A percentile compares a stretch with the other conserved stretches of the same genome.
phyloP scores from a whole-genome alignment of 2,329 filamentous ascomycete species.

The Arthroderma sp. region DNA sequence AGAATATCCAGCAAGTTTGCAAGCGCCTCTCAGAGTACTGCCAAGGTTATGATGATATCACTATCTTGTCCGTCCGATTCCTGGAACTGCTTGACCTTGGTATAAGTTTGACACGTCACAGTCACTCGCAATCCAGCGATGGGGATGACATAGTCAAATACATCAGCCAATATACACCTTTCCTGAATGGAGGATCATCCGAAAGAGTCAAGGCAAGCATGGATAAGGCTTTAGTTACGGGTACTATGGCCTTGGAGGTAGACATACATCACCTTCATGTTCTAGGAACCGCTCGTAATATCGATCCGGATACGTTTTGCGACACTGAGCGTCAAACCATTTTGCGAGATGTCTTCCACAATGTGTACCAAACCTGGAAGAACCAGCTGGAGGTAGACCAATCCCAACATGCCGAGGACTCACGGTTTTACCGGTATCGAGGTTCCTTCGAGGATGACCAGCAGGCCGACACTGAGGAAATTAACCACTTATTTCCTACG shows the following conservation, averaged over 20 bases:
- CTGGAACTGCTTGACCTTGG: conserved; percentile 68
- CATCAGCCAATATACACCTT: conserved; percentile 26
- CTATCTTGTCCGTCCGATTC: conserved; percentile 62
- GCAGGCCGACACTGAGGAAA: conserved; percentile 58
- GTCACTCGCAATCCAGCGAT: conserved; percentile 9
- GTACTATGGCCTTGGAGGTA: conserved; percentile 16
- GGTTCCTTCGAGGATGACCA: conserved; percentile 67
- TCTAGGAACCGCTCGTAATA: conserved; percentile 22
- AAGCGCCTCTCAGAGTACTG: conserved; percentile 57
- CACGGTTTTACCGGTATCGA: conserved; percentile 70
- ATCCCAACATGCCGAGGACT: conserved; percentile 57
- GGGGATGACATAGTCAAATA: conserved; percentile 15
- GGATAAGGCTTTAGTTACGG: neutral
- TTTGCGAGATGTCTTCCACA: conserved; percentile 54
- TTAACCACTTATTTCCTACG: conserved; percentile 68
- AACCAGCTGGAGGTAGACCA: conserved; percentile 63
- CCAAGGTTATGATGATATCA: conserved; percentile 73
- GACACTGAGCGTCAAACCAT: conserved; percentile 35
- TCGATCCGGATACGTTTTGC: conserved; percentile 25
- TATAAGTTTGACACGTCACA: conserved; percentile 45
- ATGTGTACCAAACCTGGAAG: conserved; percentile 70
- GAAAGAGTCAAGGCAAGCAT: neutral
- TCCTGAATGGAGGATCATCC: conserved; percentile 20
- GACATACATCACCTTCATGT: conserved; percentile 26
- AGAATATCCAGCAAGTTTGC: conserved; percentile 55